These are phyloP conservation scores for Cyberlindnera mrakii DNA, from an alignment of 805 yeast species.

Conservation along the genomic window DNA sequence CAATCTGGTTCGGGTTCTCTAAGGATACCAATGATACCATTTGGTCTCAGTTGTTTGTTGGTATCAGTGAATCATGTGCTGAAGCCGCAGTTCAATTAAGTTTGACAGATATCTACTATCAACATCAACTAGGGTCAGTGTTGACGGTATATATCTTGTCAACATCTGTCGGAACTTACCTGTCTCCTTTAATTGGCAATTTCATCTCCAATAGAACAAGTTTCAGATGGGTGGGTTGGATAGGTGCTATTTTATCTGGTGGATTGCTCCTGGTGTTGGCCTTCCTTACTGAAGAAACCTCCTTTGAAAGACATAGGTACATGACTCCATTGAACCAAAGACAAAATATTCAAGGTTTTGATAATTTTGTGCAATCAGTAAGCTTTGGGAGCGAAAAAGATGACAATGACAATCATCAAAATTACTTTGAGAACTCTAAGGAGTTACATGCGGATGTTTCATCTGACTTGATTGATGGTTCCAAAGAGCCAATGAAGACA, in stretches of 20 bases:
- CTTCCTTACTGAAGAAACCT: conserved; percentile 67
- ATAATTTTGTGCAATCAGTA: conserved; percentile 10
- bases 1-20: conserved; percentile 63
- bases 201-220: conserved; percentile 51
- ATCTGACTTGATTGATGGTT: conserved; percentile 32
- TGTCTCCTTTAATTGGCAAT: conserved; percentile 80
- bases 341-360: conserved; percentile 13
- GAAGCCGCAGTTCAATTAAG: conserved; percentile 68
- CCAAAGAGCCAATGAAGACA: conserved; percentile 34
- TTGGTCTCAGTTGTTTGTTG: conserved; percentile 76
- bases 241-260: conserved; percentile 59
- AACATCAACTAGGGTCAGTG: conserved; percentile 69
- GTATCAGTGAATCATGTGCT: conserved; percentile 74
- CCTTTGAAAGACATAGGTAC: conserved; percentile 49
- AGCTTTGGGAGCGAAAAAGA: conserved; percentile 10
- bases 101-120: conserved; percentile 66
- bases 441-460: conserved; percentile 1
- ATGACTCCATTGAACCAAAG: conserved; percentile 25
- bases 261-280: conserved; percentile 46
- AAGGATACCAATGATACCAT: conserved; percentile 53
- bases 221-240: conserved; percentile 80
- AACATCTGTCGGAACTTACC: conserved; percentile 69
- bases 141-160: conserved; percentile 71
- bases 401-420: conserved; percentile 12
- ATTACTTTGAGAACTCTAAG: background rate